Conservation (phyloP, 2,329 filamentous ascomycete genomes). For the Emydomyces testavorans region DNA sequence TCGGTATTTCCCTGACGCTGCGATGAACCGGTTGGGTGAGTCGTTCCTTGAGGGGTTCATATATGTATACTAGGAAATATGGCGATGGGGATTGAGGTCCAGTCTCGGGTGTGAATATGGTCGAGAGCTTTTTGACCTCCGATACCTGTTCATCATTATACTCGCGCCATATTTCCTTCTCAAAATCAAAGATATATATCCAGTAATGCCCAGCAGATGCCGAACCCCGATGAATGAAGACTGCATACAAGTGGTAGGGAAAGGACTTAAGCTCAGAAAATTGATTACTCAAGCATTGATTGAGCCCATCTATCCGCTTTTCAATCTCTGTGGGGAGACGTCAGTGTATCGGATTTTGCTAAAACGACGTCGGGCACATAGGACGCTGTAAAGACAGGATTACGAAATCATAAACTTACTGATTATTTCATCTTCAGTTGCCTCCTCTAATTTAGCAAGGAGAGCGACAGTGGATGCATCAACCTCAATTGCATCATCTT, state of each 20-base stretch:
- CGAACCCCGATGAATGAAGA: slow-evolving; percentile 71
- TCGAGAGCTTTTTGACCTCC: slow-evolving; percentile 50
- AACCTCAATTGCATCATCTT: slow-evolving; percentile 35
- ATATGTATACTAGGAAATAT: slow-evolving; percentile 75
- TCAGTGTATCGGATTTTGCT: background rate
- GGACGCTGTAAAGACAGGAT: background rate
- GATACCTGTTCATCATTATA: slow-evolving; percentile 85
- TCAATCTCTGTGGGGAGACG: slow-evolving; percentile 23
- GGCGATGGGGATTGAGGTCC: slow-evolving; percentile 57
- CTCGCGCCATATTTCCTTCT: slow-evolving; percentile 68
- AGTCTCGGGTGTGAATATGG: slow-evolving; percentile 58
- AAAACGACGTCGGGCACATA: no score
- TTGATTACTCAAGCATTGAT: slow-evolving; percentile 42
- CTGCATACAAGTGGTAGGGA: slow-evolving; percentile 74
- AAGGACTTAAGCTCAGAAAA: slow-evolving; percentile 54
- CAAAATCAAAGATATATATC: slow-evolving; percentile 91
- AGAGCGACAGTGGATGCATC: slow-evolving; percentile 31
- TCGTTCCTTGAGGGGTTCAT: slow-evolving; percentile 50
- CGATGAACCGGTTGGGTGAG: slow-evolving; percentile 48
- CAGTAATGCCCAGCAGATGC: slow-evolving; percentile 80
- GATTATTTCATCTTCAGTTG: slow-evolving; percentile 39
- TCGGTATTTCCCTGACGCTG: slow-evolving; percentile 1
- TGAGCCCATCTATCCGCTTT: slow-evolving; percentile 36
- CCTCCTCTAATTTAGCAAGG: slow-evolving; percentile 37
- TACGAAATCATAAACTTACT: slow-evolving; percentile 21